Conservation (phyloP, 192 early-diverging fungal genomes). For the Kappamyces sp. region DNA sequence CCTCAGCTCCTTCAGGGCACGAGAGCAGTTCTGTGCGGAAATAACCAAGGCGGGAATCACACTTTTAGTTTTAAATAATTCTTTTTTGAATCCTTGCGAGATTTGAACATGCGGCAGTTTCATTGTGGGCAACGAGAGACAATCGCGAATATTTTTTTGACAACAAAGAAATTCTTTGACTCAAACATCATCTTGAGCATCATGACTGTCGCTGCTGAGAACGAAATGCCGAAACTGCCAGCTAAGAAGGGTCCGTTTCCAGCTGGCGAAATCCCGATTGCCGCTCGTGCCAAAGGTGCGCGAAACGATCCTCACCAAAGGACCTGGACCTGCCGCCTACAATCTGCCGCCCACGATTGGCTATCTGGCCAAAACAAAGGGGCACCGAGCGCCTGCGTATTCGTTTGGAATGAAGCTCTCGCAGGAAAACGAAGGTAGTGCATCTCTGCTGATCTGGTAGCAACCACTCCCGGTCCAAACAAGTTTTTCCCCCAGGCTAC, state of each 20-base stretch:
- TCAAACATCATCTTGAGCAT: neutral
- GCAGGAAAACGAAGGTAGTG: neutral
- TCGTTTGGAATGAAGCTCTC: conserved; percentile 50
- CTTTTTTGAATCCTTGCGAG: conserved; percentile 6
- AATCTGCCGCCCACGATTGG: conserved; percentile 51
- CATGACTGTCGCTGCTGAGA: conserved; percentile 16
- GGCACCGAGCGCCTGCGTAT: conserved; percentile 45
- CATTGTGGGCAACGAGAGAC: too few relatives aligned
- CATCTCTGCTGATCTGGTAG: neutral
- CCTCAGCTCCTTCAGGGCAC: neutral
- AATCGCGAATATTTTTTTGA: conserved; percentile 1
- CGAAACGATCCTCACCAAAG: conserved; percentile 15
- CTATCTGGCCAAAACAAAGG: conserved; percentile 35
- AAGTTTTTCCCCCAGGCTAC: conserved; percentile 53
- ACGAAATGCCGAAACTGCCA: conserved; percentile 30
- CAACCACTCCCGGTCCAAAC: conserved; percentile 44
- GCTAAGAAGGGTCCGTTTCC: conserved; percentile 18
- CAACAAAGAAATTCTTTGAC: neutral
- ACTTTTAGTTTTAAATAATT: conserved; percentile 9
- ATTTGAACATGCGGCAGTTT: neutral
- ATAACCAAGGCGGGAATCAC: conserved; percentile 1
- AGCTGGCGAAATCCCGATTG: conserved; percentile 43
- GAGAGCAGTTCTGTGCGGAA: neutral
- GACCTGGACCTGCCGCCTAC: conserved; percentile 55
- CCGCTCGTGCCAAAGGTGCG: conserved; percentile 48